Evolutionary conservation across 2,329 filamentous ascomycete genomes (phyloP).

Genomic region (Fusarium subtropicale): DNA sequence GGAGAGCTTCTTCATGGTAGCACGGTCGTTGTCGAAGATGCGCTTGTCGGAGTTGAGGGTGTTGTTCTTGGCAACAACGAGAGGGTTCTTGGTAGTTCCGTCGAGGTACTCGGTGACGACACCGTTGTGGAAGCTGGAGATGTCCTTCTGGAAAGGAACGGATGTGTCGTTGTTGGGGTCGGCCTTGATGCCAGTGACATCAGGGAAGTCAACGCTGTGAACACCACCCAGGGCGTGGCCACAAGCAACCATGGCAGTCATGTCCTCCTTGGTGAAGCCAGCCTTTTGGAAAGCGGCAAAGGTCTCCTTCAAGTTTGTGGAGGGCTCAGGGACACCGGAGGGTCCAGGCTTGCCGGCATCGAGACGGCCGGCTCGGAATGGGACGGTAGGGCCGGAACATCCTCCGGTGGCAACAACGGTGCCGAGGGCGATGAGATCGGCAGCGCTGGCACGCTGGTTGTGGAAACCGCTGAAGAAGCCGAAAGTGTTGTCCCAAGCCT

Average conservation of each 20-base stretch:
- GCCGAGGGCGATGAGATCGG: constrained; percentile 52
- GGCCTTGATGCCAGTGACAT: constrained; percentile 48
- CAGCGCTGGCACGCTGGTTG: constrained; percentile 18
- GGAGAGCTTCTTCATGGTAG: constrained; percentile 56
- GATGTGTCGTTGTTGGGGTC: constrained; percentile 45
- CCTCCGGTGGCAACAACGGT: constrained; percentile 55
- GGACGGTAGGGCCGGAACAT: constrained; percentile 49
- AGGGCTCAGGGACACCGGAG: constrained; percentile 49
- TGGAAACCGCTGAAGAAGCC: constrained; percentile 49
- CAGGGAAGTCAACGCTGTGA: constrained; percentile 56
- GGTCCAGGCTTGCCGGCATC: constrained; percentile 49
- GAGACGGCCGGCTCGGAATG: constrained; percentile 48
- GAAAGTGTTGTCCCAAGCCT: constrained; percentile 45
- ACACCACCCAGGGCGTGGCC: constrained; percentile 57
- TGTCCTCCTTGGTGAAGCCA: constrained; percentile 50
- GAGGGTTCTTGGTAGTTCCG: constrained; percentile 56
- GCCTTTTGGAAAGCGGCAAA: constrained; percentile 47
- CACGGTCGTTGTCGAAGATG: constrained; percentile 58
- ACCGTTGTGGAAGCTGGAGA: constrained; percentile 57
- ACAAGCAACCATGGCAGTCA: constrained; percentile 54
- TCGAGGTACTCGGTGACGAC: constrained; percentile 59
- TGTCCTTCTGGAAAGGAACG: constrained; percentile 52
- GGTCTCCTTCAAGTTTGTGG: constrained; percentile 45
- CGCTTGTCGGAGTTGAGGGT: constrained; percentile 56
- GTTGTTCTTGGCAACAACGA: constrained; percentile 55